Conservation (phyloP, 768 basidiomycete genomes). For the Serendipita sp. region DNA sequence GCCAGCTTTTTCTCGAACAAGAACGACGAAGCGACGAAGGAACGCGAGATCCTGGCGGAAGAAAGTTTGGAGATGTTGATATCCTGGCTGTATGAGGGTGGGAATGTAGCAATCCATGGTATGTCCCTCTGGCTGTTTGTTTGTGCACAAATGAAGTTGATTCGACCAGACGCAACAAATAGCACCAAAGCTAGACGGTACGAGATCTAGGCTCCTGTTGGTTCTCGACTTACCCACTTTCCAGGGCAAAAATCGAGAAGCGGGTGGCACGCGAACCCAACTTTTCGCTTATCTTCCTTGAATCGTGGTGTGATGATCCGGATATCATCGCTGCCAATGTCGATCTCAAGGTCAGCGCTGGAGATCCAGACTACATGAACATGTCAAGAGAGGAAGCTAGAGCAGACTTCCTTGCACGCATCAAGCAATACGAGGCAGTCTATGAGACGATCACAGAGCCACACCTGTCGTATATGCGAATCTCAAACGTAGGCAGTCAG, state of each 20-base stretch:
- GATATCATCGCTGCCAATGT: constrained; percentile 90
- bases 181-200: constrained; percentile 65
- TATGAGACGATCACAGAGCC: constrained; percentile 93
- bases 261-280: constrained; percentile 79
- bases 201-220: constrained; percentile 13
- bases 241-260: constrained; percentile 65
- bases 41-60: constrained; percentile 68
- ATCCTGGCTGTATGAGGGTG: constrained; percentile 84
- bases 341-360: constrained; percentile 86
- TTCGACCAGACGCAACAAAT: constrained; percentile 83
- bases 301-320: constrained; percentile 89
- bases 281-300: constrained; percentile 80
- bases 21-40: constrained; percentile 59
- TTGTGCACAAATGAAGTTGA: background rate
- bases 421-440: constrained; percentile 83
- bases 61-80: constrained; percentile 94
- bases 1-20: constrained; percentile 80
- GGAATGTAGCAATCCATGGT: constrained; percentile 98
- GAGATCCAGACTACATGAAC: constrained; percentile 95
- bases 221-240: background rate
- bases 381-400: constrained; percentile 74
- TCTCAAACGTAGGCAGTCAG: constrained; percentile 84
- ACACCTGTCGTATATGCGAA: constrained; percentile 76
- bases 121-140: constrained; percentile 13
- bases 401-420: constrained; percentile 78